Base-by-base conservation (phyloP, 192 early-diverging fungal species). In the Bifiguratus adelaidae region DNA sequence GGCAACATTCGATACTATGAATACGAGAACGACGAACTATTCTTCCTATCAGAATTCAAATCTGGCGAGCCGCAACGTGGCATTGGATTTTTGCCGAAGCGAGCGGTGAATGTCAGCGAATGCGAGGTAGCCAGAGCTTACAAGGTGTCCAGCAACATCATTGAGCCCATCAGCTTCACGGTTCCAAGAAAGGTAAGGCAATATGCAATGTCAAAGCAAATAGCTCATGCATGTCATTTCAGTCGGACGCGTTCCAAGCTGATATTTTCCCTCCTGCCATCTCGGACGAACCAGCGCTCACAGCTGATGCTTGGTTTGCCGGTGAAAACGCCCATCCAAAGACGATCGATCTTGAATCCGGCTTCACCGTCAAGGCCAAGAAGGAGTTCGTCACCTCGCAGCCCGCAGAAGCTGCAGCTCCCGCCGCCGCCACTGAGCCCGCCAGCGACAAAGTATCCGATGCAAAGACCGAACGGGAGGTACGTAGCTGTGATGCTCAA, bases 1-100 rank as follows among this genome's bases (percentile, higher is more conserved):
- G 95, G 92, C 30, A 99, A 92, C 67, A 97, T 99, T 61, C 85
- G 94, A 23, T 97, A 97, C 74, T 99, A 86, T 61, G 96, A 99
- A 73, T 95, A 85, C 60, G 86, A 85, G 46, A 89, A 96, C 56
- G 94, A 97, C 53, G 89, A 90, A 38, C 57, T 99, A 57, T 84
- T 79, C 72, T 69, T 62, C 35, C 63, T 99, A 25, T 85, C 91
- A 26, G 88, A 94, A 61, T 94, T 82, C 70, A 79, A 91, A 53
- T 91, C 91, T 22, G 55, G 74, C 4, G 91, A 92, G 28, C 91
- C 93, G 41, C 91, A 93, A 60, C 87, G 96, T 55, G 96, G 96
- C 19, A 72, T 99, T 53, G 80, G 74, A 18, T 92, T 87, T 52
- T 68, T 97, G 70, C 93, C 96, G 32, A 97, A 96, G 74, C 85